Evolutionary conservation across 2,329 filamentous ascomycete species (phyloP), one percentile per base, ranked within the genome.

Genomic region (Blastomyces percursus): DNA sequence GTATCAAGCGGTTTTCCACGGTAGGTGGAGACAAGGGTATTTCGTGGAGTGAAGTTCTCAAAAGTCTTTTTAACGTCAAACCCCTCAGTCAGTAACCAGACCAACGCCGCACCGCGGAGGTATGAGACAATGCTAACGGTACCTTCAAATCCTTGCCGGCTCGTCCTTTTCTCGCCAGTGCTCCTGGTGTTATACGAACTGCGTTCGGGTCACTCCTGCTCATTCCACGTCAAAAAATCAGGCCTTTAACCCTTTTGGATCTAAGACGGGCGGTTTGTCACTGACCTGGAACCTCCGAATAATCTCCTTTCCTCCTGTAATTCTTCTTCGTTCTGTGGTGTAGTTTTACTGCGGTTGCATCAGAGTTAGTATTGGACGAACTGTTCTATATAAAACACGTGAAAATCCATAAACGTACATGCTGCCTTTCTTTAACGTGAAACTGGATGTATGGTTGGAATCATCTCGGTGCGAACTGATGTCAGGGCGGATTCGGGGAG

Each of bases 281-380:
- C 62, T 16, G 42, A 61, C 62, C 27, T 54, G 50, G 56, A 62
- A 14, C 59, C 52, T 44, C 64, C 62, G 21, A 64, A 46, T 14
- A 65, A 48, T 42, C 64, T 63, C 50, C 51, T 58, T 55, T 65
- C 64, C 11, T 65, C 61, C 51, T 63, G 57, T 57, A 40, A 59
- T 27, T 63, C 40, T 21, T 59, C 56, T 35, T 59, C 42, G 27
- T 19, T 46, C 27, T 38, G 57, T 12, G 56, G 16, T 32, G 57
- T 21, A 48, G 16, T 16, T 48, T 48, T 35, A 19, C 57, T 59
- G 27, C 2, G 16, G 30, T 59, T 16, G 35, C 30, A 27, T 57
- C 35, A 57, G 21, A 21, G 35, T 57, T 40, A 57, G 54, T 19
- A 57, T n/a, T 21, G 21, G 54, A 9, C 35, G 42, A 16, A n/a